Evolutionary conservation across 2,329 filamentous ascomycete species (phyloP).

Genomic region (Paracoccidioides brasiliensis): DNA sequence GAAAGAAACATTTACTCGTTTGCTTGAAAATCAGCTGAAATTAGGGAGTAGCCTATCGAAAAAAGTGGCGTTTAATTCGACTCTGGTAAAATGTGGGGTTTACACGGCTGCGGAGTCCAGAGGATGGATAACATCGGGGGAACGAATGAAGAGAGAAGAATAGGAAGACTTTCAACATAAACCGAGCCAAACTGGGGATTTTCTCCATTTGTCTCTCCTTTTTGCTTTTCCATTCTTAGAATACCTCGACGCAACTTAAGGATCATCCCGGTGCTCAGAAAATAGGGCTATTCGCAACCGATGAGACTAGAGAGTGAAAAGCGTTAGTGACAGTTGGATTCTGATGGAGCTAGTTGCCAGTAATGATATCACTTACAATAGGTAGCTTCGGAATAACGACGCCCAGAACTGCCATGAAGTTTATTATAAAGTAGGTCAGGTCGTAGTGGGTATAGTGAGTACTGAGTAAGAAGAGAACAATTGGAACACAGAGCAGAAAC

Average conservation of each 20-base stretch:
- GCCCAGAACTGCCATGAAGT: slow-evolving; percentile 79
- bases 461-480: slow-evolving; percentile 86
- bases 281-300: slow-evolving; percentile 4
- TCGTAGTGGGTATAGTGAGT: slow-evolving; percentile 99
- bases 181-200: not conserved
- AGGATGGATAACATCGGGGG: not conserved
- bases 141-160: not conserved
- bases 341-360: not conserved
- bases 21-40: not conserved
- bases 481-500: slow-evolving; percentile 87
- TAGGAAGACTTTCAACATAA: not conserved
- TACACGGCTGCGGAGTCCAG: not conserved
- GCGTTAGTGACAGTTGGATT: not conserved
- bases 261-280: slow-evolving; percentile 1
- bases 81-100: not conserved
- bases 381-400: slow-evolving; percentile 96
- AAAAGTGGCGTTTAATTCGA: not conserved
- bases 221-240: not conserved
- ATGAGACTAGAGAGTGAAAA: not conserved
- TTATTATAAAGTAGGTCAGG: slow-evolving; percentile 91
- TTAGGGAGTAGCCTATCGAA: not conserved
- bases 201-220: not conserved
- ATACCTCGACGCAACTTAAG: not conserved
- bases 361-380: slow-evolving; percentile 52
- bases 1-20: not conserved